These are phyloP conservation scores for Auricularia cornea DNA, from an alignment of 768 basidiomycete genomes.

Conservation along the genomic window DNA sequence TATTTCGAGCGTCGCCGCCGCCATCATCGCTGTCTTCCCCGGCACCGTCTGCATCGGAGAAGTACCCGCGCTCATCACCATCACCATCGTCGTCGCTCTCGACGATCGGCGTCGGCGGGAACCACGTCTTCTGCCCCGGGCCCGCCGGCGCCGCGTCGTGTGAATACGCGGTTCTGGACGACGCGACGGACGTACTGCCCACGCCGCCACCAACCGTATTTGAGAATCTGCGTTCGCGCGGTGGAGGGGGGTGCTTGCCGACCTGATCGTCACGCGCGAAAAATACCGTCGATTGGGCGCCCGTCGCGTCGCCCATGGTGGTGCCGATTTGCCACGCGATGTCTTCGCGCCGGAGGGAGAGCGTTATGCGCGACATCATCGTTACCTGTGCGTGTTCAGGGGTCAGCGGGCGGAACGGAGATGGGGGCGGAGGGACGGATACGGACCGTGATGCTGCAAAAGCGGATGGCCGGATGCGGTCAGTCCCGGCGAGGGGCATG, in stretches of 20 bases:
- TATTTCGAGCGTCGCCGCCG: no score
- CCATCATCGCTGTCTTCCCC: no score
- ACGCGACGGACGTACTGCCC: not conserved
- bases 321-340: not conserved
- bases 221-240: not conserved
- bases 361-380: slow-evolving; percentile 63
- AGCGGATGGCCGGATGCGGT: no score
- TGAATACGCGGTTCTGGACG: not conserved
- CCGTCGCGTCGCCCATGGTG: not conserved
- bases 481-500: not conserved
- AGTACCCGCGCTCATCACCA: not conserved
- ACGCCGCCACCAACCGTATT: not conserved
- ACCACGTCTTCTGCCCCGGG: not conserved
- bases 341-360: slow-evolving; percentile 15
- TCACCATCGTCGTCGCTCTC: not conserved
- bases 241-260: not conserved
- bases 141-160: not conserved
- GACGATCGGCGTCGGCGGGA: not conserved
- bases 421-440: not conserved
- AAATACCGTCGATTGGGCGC: not conserved
- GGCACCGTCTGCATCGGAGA: no score
- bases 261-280: not conserved
- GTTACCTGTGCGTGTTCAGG: slow-evolving; percentile 32
- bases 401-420: not conserved
- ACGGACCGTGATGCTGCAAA: not conserved